Evolutionary conservation across 768 basidiomycete genomes (phyloP).

Genomic region (Leccinum olivaceopallidum): DNA sequence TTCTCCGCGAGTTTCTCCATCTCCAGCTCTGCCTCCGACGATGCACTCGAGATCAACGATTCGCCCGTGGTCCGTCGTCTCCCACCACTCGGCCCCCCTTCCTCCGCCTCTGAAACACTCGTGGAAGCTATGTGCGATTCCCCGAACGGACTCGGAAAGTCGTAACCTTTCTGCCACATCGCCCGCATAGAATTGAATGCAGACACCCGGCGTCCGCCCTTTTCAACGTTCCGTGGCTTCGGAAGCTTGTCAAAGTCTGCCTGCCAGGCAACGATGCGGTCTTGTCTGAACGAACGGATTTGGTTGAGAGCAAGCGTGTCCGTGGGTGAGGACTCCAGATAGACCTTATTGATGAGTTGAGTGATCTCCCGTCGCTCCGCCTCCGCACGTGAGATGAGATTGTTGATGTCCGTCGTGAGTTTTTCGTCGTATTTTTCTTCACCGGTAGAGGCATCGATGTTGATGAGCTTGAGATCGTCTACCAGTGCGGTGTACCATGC

Average conservation of each 20-base stretch:
- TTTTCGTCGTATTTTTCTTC: constrained; percentile 70
- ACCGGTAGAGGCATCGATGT: constrained; percentile 76
- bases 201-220: constrained; percentile 53
- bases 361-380: constrained; percentile 73
- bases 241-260: constrained; percentile 86
- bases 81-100: constrained; percentile 39
- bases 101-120: constrained; percentile 75
- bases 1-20: constrained; percentile 26
- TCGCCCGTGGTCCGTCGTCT: constrained; percentile 53
- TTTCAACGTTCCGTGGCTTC: constrained; percentile 62
- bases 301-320: constrained; percentile 88
- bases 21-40: constrained; percentile 63
- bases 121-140: constrained; percentile 58
- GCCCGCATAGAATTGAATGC: constrained; percentile 69
- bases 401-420: constrained; percentile 62
- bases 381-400: constrained; percentile 71
- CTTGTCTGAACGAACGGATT: constrained; percentile 85
- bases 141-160: constrained; percentile 54
- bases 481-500: constrained; percentile 75
- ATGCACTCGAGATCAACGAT: constrained; percentile 66
- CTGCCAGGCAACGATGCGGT: constrained; percentile 97
- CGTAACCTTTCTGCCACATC: constrained; percentile 69
- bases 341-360: constrained; percentile 72
- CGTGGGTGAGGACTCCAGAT: constrained; percentile 74
- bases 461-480: constrained; percentile 74